phyloP scores from a whole-genome alignment of 345 rosid genomes.

The Jatropha curcas region DNA sequence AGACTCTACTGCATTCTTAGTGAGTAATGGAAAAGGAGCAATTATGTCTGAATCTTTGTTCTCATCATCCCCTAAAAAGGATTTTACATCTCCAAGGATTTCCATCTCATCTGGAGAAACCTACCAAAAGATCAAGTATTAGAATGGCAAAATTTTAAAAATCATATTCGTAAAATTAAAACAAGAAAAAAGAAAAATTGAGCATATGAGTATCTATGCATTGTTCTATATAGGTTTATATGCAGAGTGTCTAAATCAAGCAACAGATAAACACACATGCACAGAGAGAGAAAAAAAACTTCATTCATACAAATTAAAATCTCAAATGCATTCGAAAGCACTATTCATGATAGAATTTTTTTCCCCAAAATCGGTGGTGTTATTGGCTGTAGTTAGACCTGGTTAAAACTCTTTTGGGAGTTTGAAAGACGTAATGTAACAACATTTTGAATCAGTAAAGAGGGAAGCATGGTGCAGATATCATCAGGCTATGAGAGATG shows the following conservation, averaged over 20 bases:
- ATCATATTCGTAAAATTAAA: background rate
- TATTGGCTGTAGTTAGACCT: background rate
- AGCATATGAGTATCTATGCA: too few species aligned
- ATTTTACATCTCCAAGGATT: slow-evolving; percentile 70
- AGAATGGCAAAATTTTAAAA: slow-evolving; percentile 15
- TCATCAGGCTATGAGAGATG: background rate
- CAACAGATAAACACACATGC: background rate
- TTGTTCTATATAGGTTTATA: background rate
- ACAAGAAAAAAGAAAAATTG: background rate
- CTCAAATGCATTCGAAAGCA: background rate
- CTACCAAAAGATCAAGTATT: slow-evolving; percentile 36
- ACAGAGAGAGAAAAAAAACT: too few species aligned
- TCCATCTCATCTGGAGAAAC: slow-evolving; percentile 83
- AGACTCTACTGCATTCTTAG: slow-evolving; percentile 80
- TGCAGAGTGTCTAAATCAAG: background rate
- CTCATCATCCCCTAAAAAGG: slow-evolving; percentile 62
- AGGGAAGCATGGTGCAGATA: background rate
- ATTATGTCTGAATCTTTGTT: slow-evolving; percentile 47
- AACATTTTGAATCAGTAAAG: background rate
- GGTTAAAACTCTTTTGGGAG: background rate
- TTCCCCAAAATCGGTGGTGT: background rate
- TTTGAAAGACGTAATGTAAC: background rate
- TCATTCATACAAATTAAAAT: background rate
- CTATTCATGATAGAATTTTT: background rate
- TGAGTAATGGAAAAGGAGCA: slow-evolving; percentile 62